Conservation (phyloP, 306 rosid species). For the Abrus precatorius region DNA sequence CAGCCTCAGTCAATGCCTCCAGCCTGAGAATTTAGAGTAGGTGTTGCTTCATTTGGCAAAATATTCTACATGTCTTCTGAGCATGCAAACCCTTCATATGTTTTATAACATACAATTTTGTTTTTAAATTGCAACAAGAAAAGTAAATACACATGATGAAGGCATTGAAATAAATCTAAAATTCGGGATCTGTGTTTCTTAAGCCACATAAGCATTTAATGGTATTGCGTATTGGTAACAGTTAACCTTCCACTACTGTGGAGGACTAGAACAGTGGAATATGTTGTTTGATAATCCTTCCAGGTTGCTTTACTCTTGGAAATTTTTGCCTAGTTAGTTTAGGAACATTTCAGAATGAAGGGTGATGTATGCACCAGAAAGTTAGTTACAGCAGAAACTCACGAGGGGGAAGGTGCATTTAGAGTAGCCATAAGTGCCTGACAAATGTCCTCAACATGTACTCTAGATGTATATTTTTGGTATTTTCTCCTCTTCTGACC, state of each 20-base stretch:
- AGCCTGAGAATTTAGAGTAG: neutral
- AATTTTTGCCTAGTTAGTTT: neutral
- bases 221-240: neutral
- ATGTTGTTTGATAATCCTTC: conserved; percentile 1
- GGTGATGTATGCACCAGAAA: neutral
- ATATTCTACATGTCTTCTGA: conserved; percentile 5
- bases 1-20: neutral
- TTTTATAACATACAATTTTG: conserved; percentile 4
- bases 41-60: conserved; percentile 5
- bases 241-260: conserved; percentile 10
- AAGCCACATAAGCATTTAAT: neutral
- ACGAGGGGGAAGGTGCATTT: conserved; percentile 56
- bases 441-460: conserved; percentile 87
- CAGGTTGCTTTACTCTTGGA: neutral
- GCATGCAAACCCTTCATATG: neutral
- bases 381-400: conserved; percentile 25
- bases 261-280: neutral
- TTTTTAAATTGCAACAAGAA: neutral
- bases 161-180: conserved; percentile 21
- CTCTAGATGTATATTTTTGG: conserved; percentile 74
- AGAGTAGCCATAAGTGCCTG: conserved; percentile 79
- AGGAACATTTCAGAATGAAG: conserved; percentile 23
- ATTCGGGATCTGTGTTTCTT: conserved; percentile 9
- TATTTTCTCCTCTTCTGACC: conserved; percentile 69
- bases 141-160: neutral